phyloP scores from a whole-genome alignment of 345 rosid genomes.

The Draba incana region DNA sequence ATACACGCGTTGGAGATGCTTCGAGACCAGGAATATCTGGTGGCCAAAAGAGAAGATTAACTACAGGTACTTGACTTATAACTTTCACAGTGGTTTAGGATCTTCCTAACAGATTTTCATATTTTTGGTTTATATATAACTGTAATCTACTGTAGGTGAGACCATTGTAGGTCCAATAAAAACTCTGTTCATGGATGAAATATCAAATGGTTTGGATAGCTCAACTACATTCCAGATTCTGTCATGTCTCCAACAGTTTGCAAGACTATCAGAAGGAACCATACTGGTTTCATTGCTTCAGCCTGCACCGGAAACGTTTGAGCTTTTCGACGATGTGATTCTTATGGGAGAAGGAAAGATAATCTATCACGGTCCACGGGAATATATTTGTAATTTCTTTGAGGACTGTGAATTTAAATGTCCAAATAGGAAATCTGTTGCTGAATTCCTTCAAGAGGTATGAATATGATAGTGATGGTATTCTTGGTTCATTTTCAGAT shows the following conservation, averaged over 20 bases:
- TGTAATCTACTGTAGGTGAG: slow-evolving; percentile 55
- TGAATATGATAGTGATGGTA: not conserved
- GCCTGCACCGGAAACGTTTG: slow-evolving; percentile 80
- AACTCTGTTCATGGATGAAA: slow-evolving; percentile 88
- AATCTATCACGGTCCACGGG: slow-evolving; percentile 79
- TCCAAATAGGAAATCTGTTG: slow-evolving; percentile 82
- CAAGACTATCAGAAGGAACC: slow-evolving; percentile 67
- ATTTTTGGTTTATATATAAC: not conserved
- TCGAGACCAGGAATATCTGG: slow-evolving; percentile 53
- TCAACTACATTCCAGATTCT: slow-evolving; percentile 86
- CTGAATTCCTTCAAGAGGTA: slow-evolving; percentile 89
- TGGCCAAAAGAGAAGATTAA: slow-evolving; percentile 51
- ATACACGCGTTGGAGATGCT: slow-evolving; percentile 44
- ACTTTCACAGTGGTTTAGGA: not conserved
- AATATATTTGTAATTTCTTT: slow-evolving; percentile 66
- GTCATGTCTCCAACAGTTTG: slow-evolving; percentile 63
- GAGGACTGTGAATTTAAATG: slow-evolving; percentile 67
- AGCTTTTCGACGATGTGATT: slow-evolving; percentile 74
- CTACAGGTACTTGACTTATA: slow-evolving; percentile 41
- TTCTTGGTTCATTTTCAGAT: too few species aligned
- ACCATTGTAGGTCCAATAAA: slow-evolving; percentile 81
- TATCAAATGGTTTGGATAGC: slow-evolving; percentile 82
- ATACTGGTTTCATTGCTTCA: slow-evolving; percentile 81
- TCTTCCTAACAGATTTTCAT: not conserved
- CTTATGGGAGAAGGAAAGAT: slow-evolving; percentile 81